Percentiles rank a stretch among this genome's conserved stretches.
phyloP scores from a whole-genome alignment of 768 basidiomycete genomes.

The Xanthoconium purpureum region DNA sequence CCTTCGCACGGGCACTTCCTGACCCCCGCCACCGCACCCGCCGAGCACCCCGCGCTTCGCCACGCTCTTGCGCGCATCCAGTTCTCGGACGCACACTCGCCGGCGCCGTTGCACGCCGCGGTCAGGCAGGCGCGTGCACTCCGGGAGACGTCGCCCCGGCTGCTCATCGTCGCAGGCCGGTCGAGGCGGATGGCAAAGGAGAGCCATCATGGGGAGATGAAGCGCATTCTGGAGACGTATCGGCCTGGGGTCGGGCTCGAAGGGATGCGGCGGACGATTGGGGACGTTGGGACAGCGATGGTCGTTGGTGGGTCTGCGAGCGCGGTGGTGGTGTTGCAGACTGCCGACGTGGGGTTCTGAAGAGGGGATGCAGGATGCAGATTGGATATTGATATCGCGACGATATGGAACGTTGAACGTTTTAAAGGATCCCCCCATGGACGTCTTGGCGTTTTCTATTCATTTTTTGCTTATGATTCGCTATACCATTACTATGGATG shows the following conservation, averaged over 20 bases:
- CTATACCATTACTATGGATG: no score
- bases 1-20: no score
- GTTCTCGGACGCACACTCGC: constrained; percentile 56
- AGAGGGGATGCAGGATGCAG: no score
- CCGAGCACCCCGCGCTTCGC: constrained; percentile 11
- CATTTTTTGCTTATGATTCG: no score
- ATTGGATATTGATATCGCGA: no score
- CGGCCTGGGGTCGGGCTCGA: constrained; percentile 10
- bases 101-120: constrained; percentile 59
- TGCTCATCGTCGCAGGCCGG: constrained; percentile 71
- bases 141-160: constrained; percentile 32
- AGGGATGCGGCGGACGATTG: constrained; percentile 71
- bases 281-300: constrained; percentile 83
- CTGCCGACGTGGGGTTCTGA: constrained; percentile 33
- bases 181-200: constrained; percentile 71
- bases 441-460: no score
- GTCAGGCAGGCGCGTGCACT: constrained; percentile 39
- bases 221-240: constrained; percentile 51
- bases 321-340: constrained; percentile 70
- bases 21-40: not conserved
- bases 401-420: no score
- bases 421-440: no score
- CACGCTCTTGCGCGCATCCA: constrained; percentile 54
- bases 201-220: constrained; percentile 70
- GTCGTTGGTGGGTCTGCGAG: constrained; percentile 54